Conservation (phyloP, 352 stramenopile genomes). For the Peronosclerospora sorghi region DNA sequence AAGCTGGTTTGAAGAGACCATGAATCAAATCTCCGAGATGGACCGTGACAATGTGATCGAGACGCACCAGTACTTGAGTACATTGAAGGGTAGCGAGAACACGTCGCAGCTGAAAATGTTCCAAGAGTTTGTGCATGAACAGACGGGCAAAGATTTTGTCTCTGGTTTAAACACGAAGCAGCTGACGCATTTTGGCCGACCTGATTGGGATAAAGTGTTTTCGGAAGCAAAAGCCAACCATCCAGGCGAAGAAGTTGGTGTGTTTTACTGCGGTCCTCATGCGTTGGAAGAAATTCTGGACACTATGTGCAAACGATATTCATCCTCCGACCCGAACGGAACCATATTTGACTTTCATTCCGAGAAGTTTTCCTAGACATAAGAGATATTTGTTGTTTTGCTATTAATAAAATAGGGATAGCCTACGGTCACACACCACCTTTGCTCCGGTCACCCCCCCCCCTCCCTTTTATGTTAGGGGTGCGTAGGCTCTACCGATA, state of each 20-base stretch:
- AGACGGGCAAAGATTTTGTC: constrained; percentile 69
- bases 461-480: too few species aligned
- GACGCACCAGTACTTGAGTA: constrained; percentile 77
- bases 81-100: constrained; percentile 61
- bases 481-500: too few species aligned
- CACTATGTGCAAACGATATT: constrained; percentile 60
- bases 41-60: constrained; percentile 73
- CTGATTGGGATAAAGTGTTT: constrained; percentile 79
- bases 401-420: too few species aligned
- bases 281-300: constrained; percentile 65
- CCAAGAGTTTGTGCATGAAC: constrained; percentile 74
- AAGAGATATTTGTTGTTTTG: too few species aligned
- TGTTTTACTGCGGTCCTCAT: constrained; percentile 82
- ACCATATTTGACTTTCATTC: constrained; percentile 79
- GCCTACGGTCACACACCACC: too few species aligned
- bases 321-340: constrained; percentile 34
- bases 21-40: constrained; percentile 76
- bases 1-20: constrained; percentile 75
- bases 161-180: constrained; percentile 70
- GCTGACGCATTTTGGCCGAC: constrained; percentile 76
- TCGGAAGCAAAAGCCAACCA: constrained; percentile 34
- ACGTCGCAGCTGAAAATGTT: constrained; percentile 72
- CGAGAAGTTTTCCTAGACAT: constrained; percentile 62
- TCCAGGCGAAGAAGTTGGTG: constrained; percentile 61
- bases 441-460: too few species aligned